A percentile compares a stretch with the other conserved stretches of the same genome.
Evolutionary conservation across 2,329 filamentous ascomycete species (phyloP).

Genomic region (Claviceps digitariae): DNA sequence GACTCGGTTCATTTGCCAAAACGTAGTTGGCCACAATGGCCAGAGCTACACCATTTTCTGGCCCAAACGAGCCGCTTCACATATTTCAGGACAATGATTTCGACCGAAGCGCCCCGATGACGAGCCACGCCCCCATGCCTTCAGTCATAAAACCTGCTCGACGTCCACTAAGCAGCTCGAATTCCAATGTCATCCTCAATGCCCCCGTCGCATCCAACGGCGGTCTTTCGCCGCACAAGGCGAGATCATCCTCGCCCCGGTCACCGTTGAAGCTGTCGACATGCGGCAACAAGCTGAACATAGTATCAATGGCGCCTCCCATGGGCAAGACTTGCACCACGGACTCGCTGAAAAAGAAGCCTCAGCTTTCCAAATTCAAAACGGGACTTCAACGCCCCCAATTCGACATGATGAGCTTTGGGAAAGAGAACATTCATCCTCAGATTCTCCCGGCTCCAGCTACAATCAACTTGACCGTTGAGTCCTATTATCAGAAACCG

Average conservation of each 20-base stretch:
- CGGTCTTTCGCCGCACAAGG: slow-evolving; percentile 58
- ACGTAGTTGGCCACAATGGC: slow-evolving; percentile 34
- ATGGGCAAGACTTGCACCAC: slow-evolving; percentile 38
- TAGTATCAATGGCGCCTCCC: slow-evolving; percentile 55
- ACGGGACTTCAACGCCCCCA: slow-evolving; percentile 39
- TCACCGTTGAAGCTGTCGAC: slow-evolving; percentile 39
- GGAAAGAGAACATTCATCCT: slow-evolving; percentile 45
- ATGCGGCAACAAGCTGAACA: slow-evolving; percentile 48
- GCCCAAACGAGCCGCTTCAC: slow-evolving; percentile 32
- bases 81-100: slow-evolving; percentile 40
- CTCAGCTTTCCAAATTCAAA: slow-evolving; percentile 45
- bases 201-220: slow-evolving; percentile 40
- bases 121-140: slow-evolving; percentile 44
- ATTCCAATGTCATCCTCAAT: slow-evolving; percentile 53
- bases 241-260: slow-evolving; percentile 45
- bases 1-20: slow-evolving; percentile 2
- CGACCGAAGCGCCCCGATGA: slow-evolving; percentile 32
- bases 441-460: slow-evolving; percentile 34
- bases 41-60: slow-evolving; percentile 34
- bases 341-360: slow-evolving; percentile 58
- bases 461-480: slow-evolving; percentile 35
- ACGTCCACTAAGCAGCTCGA: slow-evolving; percentile 34
- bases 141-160: slow-evolving; percentile 32
- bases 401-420: slow-evolving; percentile 27
- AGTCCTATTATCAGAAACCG: slow-evolving; percentile 39